Percentiles rank a stretch among this genome's conserved stretches.
These are phyloP conservation scores for Sugiyamaella japonica DNA, from an alignment of 1,139 yeast species.

Conservation along the genomic window DNA sequence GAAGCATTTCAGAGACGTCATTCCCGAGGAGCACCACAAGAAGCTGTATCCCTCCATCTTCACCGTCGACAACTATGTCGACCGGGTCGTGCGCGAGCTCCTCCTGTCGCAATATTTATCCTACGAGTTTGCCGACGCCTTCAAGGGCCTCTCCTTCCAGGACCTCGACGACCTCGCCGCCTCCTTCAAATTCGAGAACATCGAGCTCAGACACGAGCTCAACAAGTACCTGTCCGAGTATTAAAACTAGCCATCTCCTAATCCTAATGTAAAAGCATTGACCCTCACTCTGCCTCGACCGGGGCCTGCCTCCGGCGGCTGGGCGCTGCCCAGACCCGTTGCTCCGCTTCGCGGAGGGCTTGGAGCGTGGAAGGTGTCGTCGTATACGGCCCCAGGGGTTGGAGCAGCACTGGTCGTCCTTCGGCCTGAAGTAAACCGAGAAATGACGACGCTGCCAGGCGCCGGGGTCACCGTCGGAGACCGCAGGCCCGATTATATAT, in stretches of 20 bases:
- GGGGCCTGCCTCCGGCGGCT: background rate
- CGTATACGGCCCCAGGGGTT: no score
- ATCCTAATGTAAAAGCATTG: background rate
- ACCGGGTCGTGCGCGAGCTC: constrained; percentile 46
- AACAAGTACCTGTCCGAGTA: constrained; percentile 39
- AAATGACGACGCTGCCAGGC: no score
- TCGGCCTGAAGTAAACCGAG: no score
- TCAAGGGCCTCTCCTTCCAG: constrained; percentile 44
- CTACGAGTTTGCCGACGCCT: constrained; percentile 47
- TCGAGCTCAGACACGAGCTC: constrained; percentile 44
- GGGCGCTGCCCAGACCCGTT: background rate
- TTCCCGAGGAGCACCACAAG: constrained; percentile 44
- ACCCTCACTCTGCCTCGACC: background rate
- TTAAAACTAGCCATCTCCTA: background rate
- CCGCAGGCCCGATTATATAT: no score
- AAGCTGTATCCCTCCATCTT: constrained; percentile 45
- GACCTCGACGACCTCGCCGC: constrained; percentile 51
- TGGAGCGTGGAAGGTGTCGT: no score
- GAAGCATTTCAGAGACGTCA: constrained; percentile 42
- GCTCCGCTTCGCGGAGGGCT: no score
- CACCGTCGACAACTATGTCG: constrained; percentile 42
- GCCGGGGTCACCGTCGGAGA: no score
- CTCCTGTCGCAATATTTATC: constrained; percentile 46
- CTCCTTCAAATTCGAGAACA: constrained; percentile 48
- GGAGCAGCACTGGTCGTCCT: no score